These are phyloP conservation scores for Jaltomata sinuosa DNA, from an alignment of 257 asterid genomes.

Conservation along the genomic window DNA sequence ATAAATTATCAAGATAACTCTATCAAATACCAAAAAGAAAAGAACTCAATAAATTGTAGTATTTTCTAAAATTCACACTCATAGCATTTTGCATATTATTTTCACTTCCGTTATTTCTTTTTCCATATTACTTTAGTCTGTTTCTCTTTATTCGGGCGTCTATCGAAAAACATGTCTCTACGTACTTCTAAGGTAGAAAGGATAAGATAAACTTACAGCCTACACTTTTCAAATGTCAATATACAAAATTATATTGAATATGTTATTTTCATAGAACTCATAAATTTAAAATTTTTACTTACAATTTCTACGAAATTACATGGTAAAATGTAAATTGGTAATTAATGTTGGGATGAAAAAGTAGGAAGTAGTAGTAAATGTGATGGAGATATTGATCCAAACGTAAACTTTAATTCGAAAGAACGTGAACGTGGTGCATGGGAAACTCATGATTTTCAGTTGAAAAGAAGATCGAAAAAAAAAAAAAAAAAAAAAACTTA, in stretches of 20 bases:
- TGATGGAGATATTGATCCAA: neutral
- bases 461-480: constrained; percentile 14
- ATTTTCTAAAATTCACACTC: neutral
- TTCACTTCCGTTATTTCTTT: neutral
- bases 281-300: neutral
- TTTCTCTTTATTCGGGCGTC: too few relatives aligned
- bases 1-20: too few relatives aligned
- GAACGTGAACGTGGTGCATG: constrained; percentile 17
- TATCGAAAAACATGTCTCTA: too few relatives aligned
- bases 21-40: too few relatives aligned
- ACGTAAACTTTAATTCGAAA: neutral
- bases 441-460: constrained; percentile 11
- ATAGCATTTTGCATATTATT: too few relatives aligned
- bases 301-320: neutral
- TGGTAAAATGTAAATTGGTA: neutral
- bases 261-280: neutral
- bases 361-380: neutral
- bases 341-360: neutral
- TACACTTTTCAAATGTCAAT: neutral
- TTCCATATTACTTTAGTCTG: neutral
- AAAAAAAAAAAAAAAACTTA: neutral
- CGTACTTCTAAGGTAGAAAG: too few relatives aligned
- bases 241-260: neutral
- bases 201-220: too few relatives aligned
- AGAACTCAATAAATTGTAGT: neutral